These are phyloP conservation scores for Trichophyton rubrum DNA, from an alignment of 2,329 filamentous ascomycete genomes.

Conservation along the genomic window DNA sequence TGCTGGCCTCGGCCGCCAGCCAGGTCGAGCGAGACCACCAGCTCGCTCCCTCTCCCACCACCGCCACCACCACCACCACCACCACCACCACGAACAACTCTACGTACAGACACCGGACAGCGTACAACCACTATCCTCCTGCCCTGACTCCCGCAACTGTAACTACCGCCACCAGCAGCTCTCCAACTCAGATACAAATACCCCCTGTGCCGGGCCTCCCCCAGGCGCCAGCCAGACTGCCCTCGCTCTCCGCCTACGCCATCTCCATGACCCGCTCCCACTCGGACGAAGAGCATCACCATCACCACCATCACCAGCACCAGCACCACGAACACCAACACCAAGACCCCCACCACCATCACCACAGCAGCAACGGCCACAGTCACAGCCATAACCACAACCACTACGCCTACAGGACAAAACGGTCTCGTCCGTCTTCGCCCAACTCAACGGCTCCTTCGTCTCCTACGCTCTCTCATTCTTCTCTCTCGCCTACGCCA, in stretches of 20 bases:
- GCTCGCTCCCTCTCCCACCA: neutral
- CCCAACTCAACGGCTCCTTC: conserved; percentile 92
- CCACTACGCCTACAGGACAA: conserved; percentile 41
- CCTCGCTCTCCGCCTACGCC: conserved; percentile 64
- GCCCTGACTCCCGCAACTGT: conserved; percentile 24
- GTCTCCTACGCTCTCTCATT: conserved; percentile 91
- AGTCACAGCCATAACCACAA: conserved; percentile 12
- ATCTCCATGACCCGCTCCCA: conserved; percentile 65
- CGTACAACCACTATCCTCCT: conserved; percentile 19
- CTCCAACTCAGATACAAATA: conserved; percentile 18
- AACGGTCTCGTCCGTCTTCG: conserved; percentile 84
- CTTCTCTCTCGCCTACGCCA: conserved; percentile 86
- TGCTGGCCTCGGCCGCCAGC: conserved; percentile 57
- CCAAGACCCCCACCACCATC: neutral
- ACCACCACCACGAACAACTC: neutral
- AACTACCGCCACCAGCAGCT: conserved; percentile 11
- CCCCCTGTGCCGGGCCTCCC: conserved; percentile 32
- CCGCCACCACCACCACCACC: too few species aligned
- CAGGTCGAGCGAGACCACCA: conserved; percentile 51
- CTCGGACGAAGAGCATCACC: conserved; percentile 48
- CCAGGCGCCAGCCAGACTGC: conserved; percentile 36
- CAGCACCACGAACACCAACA: conserved; percentile 40
- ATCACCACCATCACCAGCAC: neutral
- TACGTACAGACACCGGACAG: conserved; percentile 8
- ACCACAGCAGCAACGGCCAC: neutral